A percentile compares a stretch with the other conserved stretches of the same genome.
These are phyloP conservation scores for Cutaneotrichosporon sp. DNA, from an alignment of 1,284 basidiomycete species.

Conservation along the genomic window DNA sequence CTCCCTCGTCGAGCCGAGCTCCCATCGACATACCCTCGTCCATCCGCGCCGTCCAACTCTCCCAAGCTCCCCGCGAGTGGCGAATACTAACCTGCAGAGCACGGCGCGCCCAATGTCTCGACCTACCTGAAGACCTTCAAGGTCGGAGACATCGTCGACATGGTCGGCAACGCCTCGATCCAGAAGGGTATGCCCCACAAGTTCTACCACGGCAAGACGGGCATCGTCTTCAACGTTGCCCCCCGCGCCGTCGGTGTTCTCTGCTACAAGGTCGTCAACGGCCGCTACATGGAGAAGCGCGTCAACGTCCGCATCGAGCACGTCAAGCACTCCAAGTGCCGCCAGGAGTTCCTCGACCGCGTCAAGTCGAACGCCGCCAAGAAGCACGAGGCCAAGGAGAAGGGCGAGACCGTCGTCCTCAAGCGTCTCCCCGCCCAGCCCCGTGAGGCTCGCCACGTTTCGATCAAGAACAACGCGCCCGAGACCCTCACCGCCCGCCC, in stretches of 20 bases:
- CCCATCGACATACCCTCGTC: too few relatives aligned
- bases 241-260: conserved; percentile 94
- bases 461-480: conserved; percentile 74
- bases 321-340: conserved; percentile 96
- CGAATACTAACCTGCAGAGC: conserved; percentile 61
- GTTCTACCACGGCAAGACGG: conserved; percentile 69
- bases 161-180: conserved; percentile 98
- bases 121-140: conserved; percentile 92
- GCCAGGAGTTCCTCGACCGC: conserved; percentile 96
- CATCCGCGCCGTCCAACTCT: not conserved
- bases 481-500: conserved; percentile 90
- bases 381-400: conserved; percentile 81
- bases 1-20: too few relatives aligned
- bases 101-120: conserved; percentile 86
- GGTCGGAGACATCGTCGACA: conserved; percentile 98
- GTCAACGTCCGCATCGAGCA: conserved; percentile 99
- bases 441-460: conserved; percentile 76
- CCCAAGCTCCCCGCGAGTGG: not conserved
- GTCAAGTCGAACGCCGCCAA: conserved; percentile 90
- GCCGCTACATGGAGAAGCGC: conserved; percentile 99
- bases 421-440: conserved; percentile 87
- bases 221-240: conserved; percentile 98
- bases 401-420: conserved; percentile 84
- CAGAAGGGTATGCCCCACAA: conserved; percentile 99
- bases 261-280: conserved; percentile 97